Percentiles rank a stretch among this genome's conserved stretches.
These are phyloP conservation scores for Sugiyamaella novakii DNA, from an alignment of 1,139 yeast genomes.

Conservation along the genomic window DNA sequence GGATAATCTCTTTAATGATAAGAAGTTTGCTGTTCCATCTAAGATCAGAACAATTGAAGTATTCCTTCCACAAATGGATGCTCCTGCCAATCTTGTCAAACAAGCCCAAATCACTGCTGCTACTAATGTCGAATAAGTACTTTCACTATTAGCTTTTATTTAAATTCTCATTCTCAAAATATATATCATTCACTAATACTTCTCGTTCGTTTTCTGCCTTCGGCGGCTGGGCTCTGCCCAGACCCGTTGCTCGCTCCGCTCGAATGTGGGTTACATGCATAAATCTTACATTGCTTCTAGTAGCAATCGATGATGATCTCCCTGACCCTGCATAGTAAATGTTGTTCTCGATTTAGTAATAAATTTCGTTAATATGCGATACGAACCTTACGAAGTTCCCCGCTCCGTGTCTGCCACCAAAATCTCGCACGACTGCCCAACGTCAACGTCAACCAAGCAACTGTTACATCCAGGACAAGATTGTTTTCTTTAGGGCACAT, in stretches of 20 bases:
- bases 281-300: too few species aligned
- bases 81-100: conserved; percentile 68
- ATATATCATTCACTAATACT: background rate
- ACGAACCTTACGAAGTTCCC: too few species aligned
- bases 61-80: conserved; percentile 79
- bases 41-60: conserved; percentile 78
- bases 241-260: too few species aligned
- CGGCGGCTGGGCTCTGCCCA: too few species aligned
- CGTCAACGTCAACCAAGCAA: too few species aligned
- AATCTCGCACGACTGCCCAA: too few species aligned
- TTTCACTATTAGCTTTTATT: too few species aligned
- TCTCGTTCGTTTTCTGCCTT: too few species aligned
- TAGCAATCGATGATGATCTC: background rate
- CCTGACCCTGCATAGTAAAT: background rate
- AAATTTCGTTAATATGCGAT: background rate
- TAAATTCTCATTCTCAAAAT: background rate
- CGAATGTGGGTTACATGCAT: too few species aligned
- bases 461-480: background rate
- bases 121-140: conserved; percentile 47
- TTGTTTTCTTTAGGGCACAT: too few species aligned
- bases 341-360: background rate
- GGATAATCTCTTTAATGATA: conserved; percentile 56
- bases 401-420: too few species aligned
- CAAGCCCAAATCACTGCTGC: conserved; percentile 80
- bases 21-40: conserved; percentile 58